Evolutionary conservation across 352 stramenopile genomes (phyloP).

Genomic region (Phytophthora sp.): DNA sequence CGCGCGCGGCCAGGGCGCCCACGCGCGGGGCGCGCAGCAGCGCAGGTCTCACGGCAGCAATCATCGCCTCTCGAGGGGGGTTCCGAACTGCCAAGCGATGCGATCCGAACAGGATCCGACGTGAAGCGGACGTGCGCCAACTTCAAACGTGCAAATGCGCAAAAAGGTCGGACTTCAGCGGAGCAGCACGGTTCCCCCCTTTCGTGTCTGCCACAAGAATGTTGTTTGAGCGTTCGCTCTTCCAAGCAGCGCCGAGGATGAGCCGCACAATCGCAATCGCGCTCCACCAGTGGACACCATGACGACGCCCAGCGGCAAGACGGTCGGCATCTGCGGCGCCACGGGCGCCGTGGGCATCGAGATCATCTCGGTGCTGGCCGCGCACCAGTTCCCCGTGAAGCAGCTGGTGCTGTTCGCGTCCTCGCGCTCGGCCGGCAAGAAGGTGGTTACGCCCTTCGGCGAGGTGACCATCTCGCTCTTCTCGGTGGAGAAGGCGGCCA

Average conservation of each 20-base stretch:
- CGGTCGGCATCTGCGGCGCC: conserved; percentile 79
- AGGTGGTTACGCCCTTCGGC: conserved; percentile 90
- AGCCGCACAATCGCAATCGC: conserved; percentile 1
- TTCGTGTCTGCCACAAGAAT: no score
- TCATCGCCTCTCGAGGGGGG: conserved; percentile 18
- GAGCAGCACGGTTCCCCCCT: no score
- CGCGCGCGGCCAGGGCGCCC: conserved; percentile 4
- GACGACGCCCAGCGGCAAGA: conserved; percentile 68
- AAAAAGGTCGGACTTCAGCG: no score
- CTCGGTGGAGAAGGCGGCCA: conserved; percentile 89
- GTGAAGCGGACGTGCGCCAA: conserved; percentile 27
- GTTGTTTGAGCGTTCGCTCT: no score
- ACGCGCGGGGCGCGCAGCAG: conserved; percentile 11
- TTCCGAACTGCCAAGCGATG: not conserved
- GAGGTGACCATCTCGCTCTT: conserved; percentile 96
- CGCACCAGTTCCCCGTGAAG: conserved; percentile 90
- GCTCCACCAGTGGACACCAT: conserved; percentile 25
- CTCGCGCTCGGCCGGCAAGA: conserved; percentile 92
- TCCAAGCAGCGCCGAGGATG: no score
- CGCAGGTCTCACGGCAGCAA: conserved; percentile 8
- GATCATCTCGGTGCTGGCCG: conserved; percentile 92
- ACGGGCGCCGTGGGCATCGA: conserved; percentile 97
- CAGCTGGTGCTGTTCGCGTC: conserved; percentile 96
- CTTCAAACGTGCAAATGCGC: not conserved
- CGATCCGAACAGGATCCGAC: conserved; percentile 37